Conservation (phyloP, 2,329 filamentous ascomycete genomes). For the Ophiostoma ips region DNA sequence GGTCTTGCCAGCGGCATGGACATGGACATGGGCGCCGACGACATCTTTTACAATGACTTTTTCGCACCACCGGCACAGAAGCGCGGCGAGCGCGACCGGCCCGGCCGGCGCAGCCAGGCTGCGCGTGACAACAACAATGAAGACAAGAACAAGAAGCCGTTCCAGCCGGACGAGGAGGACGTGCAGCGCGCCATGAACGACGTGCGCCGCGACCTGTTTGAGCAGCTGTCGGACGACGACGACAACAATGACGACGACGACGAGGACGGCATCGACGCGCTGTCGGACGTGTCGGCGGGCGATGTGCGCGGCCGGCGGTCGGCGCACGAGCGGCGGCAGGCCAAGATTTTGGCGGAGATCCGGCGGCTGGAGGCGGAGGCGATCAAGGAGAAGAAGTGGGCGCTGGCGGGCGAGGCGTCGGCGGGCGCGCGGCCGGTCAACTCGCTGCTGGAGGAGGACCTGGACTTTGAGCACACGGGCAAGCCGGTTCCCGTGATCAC, state of each 20-base stretch:
- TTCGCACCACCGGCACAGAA: slow-evolving; percentile 77
- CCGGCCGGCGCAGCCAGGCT: slow-evolving; percentile 30
- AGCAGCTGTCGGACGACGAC: slow-evolving; percentile 54
- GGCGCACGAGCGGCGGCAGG: slow-evolving; percentile 73
- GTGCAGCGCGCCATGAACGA: slow-evolving; percentile 67
- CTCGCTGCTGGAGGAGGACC: slow-evolving; percentile 83
- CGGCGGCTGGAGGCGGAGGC: slow-evolving; percentile 79
- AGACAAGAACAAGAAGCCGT: slow-evolving; percentile 16
- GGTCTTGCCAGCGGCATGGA: slow-evolving; percentile 23
- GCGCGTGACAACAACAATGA: slow-evolving; percentile 40
- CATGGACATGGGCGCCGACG: slow-evolving; percentile 57
- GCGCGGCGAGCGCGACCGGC: slow-evolving; percentile 35
- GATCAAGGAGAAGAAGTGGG: slow-evolving; percentile 84
- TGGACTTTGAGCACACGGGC: slow-evolving; percentile 89
- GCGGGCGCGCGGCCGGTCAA: slow-evolving; percentile 75
- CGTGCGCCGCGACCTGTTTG: slow-evolving; percentile 81
- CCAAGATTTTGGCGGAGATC: slow-evolving; percentile 79
- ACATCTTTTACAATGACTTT: slow-evolving; percentile 84
- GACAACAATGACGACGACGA: slow-evolving; percentile 7
- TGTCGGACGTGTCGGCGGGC: slow-evolving; percentile 50
- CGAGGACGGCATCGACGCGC: slow-evolving; percentile 28
- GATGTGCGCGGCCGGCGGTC: slow-evolving; percentile 64
- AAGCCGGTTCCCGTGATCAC: slow-evolving; percentile 94
- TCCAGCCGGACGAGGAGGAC: slow-evolving; percentile 45
- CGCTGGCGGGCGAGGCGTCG: slow-evolving; percentile 72